Evolutionary conservation across 169 alveolate species (phyloP).

Genomic region (Cryptosporidium muris): DNA sequence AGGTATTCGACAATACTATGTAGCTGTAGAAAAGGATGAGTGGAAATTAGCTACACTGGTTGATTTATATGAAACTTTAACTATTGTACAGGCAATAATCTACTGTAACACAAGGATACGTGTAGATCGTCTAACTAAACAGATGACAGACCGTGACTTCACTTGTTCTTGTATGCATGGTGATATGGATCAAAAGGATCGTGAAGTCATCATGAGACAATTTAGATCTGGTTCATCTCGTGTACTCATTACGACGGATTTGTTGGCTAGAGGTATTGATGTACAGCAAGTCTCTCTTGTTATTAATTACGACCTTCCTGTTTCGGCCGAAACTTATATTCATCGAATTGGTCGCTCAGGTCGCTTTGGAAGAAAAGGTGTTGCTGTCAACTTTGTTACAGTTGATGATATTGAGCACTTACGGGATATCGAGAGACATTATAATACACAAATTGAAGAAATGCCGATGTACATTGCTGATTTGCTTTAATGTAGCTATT

Average conservation of each 20-base stretch:
- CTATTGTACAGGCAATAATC: conserved; percentile 97
- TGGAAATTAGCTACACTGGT: conserved; percentile 95
- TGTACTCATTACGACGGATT: conserved; percentile 98
- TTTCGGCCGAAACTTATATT: conserved; percentile 94
- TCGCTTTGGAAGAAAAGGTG: conserved; percentile 99
- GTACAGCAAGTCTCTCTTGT: conserved; percentile 97
- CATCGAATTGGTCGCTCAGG: conserved; percentile 99
- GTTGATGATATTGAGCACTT: conserved; percentile 92
- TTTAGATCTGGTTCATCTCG: conserved; percentile 98
- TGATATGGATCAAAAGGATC: conserved; percentile 95
- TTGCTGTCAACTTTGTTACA: conserved; percentile 98
- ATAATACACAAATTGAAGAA: conserved; percentile 98
- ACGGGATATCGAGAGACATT: conserved; percentile 95
- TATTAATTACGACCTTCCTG: conserved; percentile 98
- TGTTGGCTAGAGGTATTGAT: conserved; percentile 98
- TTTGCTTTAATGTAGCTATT: conserved; percentile 69
- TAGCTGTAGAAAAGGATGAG: conserved; percentile 97
- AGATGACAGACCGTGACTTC: conserved; percentile 94
- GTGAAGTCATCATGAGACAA: conserved; percentile 97
- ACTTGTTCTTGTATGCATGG: conserved; percentile 98
- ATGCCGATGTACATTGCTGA: conserved; percentile 96
- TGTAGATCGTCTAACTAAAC: conserved; percentile 93
- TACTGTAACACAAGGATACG: conserved; percentile 97
- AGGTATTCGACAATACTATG: conserved; percentile 98
- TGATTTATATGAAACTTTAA: conserved; percentile 96